Conservation (phyloP, 208 protist species). For the Chromosphaera perkinsii region DNA sequence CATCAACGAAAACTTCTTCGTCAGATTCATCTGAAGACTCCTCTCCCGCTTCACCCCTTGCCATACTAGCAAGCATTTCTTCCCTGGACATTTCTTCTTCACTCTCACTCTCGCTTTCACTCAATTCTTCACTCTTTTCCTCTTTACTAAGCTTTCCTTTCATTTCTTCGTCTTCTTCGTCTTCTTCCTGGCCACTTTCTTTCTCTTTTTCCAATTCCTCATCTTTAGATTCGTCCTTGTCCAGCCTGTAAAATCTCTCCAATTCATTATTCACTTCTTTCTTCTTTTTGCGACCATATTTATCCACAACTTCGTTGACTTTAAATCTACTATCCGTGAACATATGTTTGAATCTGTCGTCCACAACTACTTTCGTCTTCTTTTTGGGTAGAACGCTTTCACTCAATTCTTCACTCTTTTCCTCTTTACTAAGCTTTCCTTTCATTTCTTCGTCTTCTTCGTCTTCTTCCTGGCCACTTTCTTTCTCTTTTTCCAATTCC, state of each 20-base stretch:
- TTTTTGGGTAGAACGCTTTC: background rate
- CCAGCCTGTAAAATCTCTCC: constrained; percentile 31
- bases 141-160: background rate
- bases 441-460: background rate
- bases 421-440: too few relatives aligned
- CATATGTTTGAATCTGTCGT: constrained; percentile 43
- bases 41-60: background rate
- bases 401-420: too few relatives aligned
- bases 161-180: background rate
- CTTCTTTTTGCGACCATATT: constrained; percentile 31
- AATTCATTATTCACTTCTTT: background rate
- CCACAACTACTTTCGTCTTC: constrained; percentile 34
- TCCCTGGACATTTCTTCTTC: background rate
- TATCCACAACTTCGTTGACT: constrained; percentile 21
- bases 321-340: constrained; percentile 36
- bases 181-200: background rate
- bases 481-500: too few relatives aligned
- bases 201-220: background rate
- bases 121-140: background rate
- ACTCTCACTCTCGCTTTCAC: constrained; percentile 13
- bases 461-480: too few relatives aligned
- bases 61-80: background rate
- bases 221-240: constrained; percentile 17
- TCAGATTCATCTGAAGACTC: too few relatives aligned
- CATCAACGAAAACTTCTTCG: too few relatives aligned